A percentile compares a stretch with the other conserved stretches of the same genome.
These are phyloP conservation scores for Uronychia setigera DNA, from an alignment of 73 alveolate species.

Conservation along the genomic window DNA sequence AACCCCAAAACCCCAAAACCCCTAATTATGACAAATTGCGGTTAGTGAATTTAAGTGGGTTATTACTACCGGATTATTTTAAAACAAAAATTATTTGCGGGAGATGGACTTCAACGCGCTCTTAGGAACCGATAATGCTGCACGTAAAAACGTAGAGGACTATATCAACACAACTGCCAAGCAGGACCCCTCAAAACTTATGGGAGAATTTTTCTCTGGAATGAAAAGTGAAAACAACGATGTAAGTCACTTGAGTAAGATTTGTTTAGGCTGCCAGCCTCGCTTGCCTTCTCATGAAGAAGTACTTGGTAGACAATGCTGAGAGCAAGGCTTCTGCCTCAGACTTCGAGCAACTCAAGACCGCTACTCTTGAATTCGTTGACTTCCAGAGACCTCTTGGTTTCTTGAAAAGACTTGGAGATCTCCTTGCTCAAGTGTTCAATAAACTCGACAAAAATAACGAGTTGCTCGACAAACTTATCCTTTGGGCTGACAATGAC, in stretches of 20 bases:
- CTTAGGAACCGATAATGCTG: slow-evolving; percentile 8
- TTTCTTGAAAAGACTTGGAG: slow-evolving; percentile 42
- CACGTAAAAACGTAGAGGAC: slow-evolving; percentile 6
- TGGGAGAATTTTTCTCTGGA: slow-evolving; percentile 26
- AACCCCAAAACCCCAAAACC: no score
- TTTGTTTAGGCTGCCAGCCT: slow-evolving; percentile 8
- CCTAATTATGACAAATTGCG: no score
- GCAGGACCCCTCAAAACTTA: slow-evolving; percentile 5
- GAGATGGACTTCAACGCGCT: slow-evolving; percentile 8
- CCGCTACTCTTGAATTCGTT: slow-evolving; percentile 24
- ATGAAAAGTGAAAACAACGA: slow-evolving; percentile 21
- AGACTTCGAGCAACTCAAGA: slow-evolving; percentile 35
- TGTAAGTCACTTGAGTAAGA: slow-evolving; percentile 4
- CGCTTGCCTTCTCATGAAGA: slow-evolving; percentile 37
- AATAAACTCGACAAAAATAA: slow-evolving; percentile 22
- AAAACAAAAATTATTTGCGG: no score
- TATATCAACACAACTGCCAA: background rate
- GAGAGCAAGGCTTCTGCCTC: background rate
- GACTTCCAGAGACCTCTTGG: slow-evolving; percentile 14
- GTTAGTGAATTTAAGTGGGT: no score
- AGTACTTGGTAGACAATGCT: slow-evolving; percentile 35
- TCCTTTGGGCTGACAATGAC: slow-evolving; percentile 27
- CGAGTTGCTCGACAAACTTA: slow-evolving; percentile 27
- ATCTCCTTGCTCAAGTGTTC: slow-evolving; percentile 26
- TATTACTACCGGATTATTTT: no score